Conservation (phyloP, 2,329 filamentous ascomycete genomes). For the Fusarium decemcellulare region DNA sequence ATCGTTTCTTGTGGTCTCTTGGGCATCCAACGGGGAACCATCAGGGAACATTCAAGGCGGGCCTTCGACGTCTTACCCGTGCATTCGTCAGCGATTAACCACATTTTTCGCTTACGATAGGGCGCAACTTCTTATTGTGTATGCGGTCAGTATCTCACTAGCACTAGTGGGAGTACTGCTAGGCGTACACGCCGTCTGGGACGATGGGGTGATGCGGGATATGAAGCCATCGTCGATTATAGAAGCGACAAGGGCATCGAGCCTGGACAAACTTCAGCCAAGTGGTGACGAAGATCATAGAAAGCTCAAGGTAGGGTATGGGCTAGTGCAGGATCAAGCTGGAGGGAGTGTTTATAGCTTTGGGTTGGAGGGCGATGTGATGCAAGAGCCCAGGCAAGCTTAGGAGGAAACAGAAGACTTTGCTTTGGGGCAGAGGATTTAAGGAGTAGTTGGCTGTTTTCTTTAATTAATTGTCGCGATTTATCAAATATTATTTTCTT, state of each 20-base stretch:
- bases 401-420: too few species aligned
- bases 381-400: not conserved
- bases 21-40: not conserved
- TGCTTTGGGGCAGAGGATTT: too few species aligned
- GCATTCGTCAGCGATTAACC: fast-evolving
- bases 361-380: not conserved
- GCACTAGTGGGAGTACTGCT: fast-evolving
- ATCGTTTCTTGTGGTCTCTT: not conserved
- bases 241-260: fast-evolving
- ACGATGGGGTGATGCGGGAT: constrained; percentile 15
- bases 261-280: fast-evolving
- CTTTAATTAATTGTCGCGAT: too few species aligned
- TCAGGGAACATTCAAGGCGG: not conserved
- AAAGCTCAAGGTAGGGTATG: not conserved
- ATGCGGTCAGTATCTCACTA: not conserved
- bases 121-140: not conserved
- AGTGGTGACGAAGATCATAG: fast-evolving
- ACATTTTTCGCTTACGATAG: constrained; percentile 4
- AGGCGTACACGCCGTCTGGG: fast-evolving
- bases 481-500: too few species aligned
- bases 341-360: not conserved
- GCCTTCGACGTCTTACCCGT: not conserved
- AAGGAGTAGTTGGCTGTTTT: too few species aligned
- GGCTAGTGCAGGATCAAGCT: not conserved
- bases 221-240: constrained; percentile 21